Base-by-base conservation (phyloP, 2,329 filamentous ascomycete species). In the Aspergillus novofumigatus region DNA sequence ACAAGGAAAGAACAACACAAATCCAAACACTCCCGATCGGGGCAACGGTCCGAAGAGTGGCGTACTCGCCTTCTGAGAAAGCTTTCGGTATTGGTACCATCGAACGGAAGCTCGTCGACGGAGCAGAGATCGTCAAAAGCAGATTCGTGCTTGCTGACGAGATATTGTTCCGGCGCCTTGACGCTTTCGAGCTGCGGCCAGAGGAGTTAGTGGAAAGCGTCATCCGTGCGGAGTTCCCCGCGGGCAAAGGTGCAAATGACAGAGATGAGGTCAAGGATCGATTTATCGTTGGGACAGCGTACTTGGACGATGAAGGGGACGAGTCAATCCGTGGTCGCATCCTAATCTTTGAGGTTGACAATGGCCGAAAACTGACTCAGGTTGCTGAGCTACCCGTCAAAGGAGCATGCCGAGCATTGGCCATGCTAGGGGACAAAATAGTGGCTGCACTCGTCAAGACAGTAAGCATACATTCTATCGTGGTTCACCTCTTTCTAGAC, bases 91-190 rank as follows among this genome's bases (percentile, higher is more conserved):
- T 97, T 3, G 93, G 92, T 1, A 94, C 90, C 28, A 90, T 97
- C 58, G 86, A 87, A 60, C 85, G 92, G 17, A 85, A 88, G 53
- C 75, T 97, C 0, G 75, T 82, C 10, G 77, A 84, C 8, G 89
- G 89, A 14, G 86, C 86, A 62, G 94, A 99, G 72, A 75, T 87
- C 3, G 82, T 96, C 11, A 83, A 84, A 9, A 93, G 90, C 66
- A 86, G 87, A n/a, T 90, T 99, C 68, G 88, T 88, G 66, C 83
- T 99, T 1, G 92, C 95, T 1, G 93, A 99, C 66, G 94, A 97
- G 68, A 86, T 97, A 35, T 79, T 91, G 20, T 96, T 97, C 72
- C 86, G 89, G 59, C 83, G 88, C 52, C 80, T 97, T 0, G 91
- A 89, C 63, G 84, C 86, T 0, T 88, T 90, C 60, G 71, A 82